Conservation (phyloP, 306 rosid genomes). For the Calophaca sinica region DNA sequence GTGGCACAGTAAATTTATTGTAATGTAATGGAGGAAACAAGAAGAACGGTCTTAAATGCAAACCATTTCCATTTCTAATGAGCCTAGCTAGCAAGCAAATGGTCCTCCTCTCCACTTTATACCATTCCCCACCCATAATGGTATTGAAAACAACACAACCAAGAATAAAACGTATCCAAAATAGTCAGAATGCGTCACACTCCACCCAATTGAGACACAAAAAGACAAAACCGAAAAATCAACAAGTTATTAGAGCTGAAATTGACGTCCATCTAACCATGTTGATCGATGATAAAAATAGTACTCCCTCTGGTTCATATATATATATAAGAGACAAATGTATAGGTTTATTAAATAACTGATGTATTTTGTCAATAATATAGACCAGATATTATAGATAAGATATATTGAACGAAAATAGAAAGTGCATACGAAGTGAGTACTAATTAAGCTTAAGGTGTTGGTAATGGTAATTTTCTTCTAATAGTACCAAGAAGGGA, state of each 20-base stretch:
- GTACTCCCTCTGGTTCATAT: too few relatives aligned
- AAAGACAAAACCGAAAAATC: constrained; percentile 25
- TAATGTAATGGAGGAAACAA: constrained; percentile 44
- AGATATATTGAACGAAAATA: too few relatives aligned
- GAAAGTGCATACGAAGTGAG: too few relatives aligned
- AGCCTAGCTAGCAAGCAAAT: constrained; percentile 36
- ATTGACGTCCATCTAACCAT: constrained; percentile 34
- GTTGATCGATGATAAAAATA: not conserved
- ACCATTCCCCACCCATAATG: constrained; percentile 53
- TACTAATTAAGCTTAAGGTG: constrained; percentile 18
- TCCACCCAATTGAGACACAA: constrained; percentile 48
- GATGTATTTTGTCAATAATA: too few relatives aligned
- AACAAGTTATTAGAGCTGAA: constrained; percentile 39
- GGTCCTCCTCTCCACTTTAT: constrained; percentile 65
- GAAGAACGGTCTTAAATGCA: constrained; percentile 50
- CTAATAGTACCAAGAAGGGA: not conserved
- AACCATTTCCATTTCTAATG: constrained; percentile 43
- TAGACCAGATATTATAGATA: too few relatives aligned
- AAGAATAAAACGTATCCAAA: constrained; percentile 48
- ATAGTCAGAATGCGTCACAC: constrained; percentile 56
- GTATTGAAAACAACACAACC: constrained; percentile 60
- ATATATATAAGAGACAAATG: too few relatives aligned
- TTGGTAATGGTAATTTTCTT: constrained; percentile 24
- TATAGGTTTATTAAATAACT: too few relatives aligned
- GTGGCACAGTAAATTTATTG: constrained; percentile 24